Evolutionary conservation across 352 stramenopile species (phyloP).

Genomic region (Pythium aristosporum): DNA sequence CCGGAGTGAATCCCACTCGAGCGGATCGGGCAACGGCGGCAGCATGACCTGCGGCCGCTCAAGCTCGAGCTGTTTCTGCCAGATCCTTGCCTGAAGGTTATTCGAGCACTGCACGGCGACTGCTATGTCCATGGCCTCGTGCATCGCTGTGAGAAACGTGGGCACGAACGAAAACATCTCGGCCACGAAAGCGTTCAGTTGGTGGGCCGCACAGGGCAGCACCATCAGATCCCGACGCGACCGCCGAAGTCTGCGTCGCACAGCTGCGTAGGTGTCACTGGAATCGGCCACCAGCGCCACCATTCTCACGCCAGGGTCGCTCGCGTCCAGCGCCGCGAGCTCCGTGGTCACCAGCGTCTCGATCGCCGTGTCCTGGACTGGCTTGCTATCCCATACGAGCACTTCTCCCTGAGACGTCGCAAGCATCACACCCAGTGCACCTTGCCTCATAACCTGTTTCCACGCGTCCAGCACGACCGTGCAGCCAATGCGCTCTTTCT

Average conservation of each 20-base stretch:
- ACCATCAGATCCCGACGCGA: constrained; percentile 25
- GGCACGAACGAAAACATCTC: constrained; percentile 22
- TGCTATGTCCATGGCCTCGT: constrained; percentile 3
- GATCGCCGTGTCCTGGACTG: not conserved
- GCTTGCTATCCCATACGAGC: constrained; percentile 11
- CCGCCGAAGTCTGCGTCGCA: constrained; percentile 3
- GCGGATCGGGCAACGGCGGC: not conserved
- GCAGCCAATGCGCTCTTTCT: constrained; percentile 21
- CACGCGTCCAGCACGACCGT: constrained; percentile 27
- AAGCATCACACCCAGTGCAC: constrained; percentile 11
- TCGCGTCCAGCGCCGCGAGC: constrained; percentile 6
- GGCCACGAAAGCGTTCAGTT: constrained; percentile 18
- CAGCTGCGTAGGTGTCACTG: constrained; percentile 3
- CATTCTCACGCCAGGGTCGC: constrained; percentile 3
- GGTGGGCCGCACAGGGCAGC: constrained; percentile 23
- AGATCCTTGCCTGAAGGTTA: constrained; percentile 1
- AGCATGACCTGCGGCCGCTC: not conserved
- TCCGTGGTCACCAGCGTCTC: constrained; percentile 1
- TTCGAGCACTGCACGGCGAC: not conserved
- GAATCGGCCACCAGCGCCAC: constrained; percentile 20
- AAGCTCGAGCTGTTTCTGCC: constrained; percentile 9
- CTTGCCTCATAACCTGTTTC: constrained; percentile 1
- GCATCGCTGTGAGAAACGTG: constrained; percentile 5
- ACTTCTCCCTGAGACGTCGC: constrained; percentile 21
- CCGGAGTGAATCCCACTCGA: constrained; percentile 20